phyloP scores from a whole-genome alignment of 2,329 filamentous ascomycete genomes.

The Microsporum canis region DNA sequence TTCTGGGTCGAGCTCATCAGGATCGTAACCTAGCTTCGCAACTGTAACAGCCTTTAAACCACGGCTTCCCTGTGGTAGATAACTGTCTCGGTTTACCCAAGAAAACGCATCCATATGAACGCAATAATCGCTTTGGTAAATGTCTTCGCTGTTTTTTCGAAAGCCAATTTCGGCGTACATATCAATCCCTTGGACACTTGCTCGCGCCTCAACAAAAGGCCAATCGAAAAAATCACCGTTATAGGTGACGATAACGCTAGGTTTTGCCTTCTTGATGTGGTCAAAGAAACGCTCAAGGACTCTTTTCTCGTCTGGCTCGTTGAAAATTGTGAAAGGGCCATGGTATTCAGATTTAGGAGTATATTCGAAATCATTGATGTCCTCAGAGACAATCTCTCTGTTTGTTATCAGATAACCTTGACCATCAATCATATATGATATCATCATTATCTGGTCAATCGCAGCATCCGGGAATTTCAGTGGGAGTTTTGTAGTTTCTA shows the following conservation, averaged over 20 bases:
- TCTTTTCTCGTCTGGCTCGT: slow-evolving; percentile 84
- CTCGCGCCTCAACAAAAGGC: slow-evolving; percentile 91
- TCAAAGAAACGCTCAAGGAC: slow-evolving; percentile 85
- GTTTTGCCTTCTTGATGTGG: slow-evolving; percentile 86
- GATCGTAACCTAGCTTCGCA: slow-evolving; percentile 94
- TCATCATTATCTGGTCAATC: slow-evolving; percentile 99
- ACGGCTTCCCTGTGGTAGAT: slow-evolving; percentile 91
- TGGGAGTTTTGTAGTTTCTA: slow-evolving; percentile 91
- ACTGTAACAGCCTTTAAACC: slow-evolving; percentile 96
- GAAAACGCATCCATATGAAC: slow-evolving; percentile 98
- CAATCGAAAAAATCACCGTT: slow-evolving; percentile 99
- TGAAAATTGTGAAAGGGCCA: slow-evolving; percentile 95
- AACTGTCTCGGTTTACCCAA: slow-evolving; percentile 98
- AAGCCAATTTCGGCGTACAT: slow-evolving; percentile 99
- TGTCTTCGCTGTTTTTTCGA: slow-evolving; percentile 86
- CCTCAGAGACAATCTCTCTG: slow-evolving; percentile 91
- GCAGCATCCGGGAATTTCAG: slow-evolving; percentile 93
- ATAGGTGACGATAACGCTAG: slow-evolving; percentile 98
- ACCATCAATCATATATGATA: slow-evolving; percentile 99
- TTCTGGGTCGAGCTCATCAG: slow-evolving; percentile 93
- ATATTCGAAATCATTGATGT: slow-evolving; percentile 96
- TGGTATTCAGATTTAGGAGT: slow-evolving; percentile 94
- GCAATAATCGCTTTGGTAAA: slow-evolving; percentile 91
- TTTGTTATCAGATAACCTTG: slow-evolving; percentile 98
- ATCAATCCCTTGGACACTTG: slow-evolving; percentile 89